Conservation (phyloP, 164 flowering plant species). For the Berberis vulgaris region DNA sequence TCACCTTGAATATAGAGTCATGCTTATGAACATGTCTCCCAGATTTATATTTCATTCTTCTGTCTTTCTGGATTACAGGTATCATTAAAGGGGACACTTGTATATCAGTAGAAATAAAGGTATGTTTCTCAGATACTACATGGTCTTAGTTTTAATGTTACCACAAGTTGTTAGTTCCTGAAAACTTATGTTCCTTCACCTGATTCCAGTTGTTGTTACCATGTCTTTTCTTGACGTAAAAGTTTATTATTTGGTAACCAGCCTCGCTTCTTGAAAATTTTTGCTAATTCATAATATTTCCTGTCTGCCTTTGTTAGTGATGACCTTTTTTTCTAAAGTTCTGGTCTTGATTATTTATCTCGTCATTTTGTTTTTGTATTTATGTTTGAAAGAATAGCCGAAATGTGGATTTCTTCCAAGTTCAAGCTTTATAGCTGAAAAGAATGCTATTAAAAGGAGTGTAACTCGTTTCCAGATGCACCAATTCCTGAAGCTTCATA, state of each 20-base stretch:
- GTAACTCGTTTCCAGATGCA: constrained; percentile 75
- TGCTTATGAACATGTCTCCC: not conserved
- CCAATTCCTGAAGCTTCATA: constrained; percentile 65
- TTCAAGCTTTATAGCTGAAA: constrained; percentile 59
- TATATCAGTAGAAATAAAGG: constrained; percentile 89
- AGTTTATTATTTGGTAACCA: too few species aligned
- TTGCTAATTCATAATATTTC: not conserved
- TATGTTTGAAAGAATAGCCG: constrained; percentile 44
- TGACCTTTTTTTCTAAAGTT: not conserved
- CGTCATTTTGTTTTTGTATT: not conserved
- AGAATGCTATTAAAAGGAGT: constrained; percentile 50
- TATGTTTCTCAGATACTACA: constrained; percentile 14
- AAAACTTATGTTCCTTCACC: not conserved
- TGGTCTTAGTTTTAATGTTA: not conserved
- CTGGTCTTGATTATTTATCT: constrained; percentile 1
- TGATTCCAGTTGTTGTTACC: not conserved
- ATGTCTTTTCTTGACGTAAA: too few species aligned
- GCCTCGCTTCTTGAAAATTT: not conserved
- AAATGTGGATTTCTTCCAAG: constrained; percentile 93
- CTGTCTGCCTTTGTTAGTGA: too few species aligned
- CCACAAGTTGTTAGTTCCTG: not conserved
- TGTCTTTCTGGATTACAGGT: constrained; percentile 33
- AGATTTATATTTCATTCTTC: not conserved
- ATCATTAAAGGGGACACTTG: constrained; percentile 27
- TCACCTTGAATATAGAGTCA: not conserved